Conservation (phyloP, 192 early-diverging fungal genomes). For the Piromyces finnis region DNA sequence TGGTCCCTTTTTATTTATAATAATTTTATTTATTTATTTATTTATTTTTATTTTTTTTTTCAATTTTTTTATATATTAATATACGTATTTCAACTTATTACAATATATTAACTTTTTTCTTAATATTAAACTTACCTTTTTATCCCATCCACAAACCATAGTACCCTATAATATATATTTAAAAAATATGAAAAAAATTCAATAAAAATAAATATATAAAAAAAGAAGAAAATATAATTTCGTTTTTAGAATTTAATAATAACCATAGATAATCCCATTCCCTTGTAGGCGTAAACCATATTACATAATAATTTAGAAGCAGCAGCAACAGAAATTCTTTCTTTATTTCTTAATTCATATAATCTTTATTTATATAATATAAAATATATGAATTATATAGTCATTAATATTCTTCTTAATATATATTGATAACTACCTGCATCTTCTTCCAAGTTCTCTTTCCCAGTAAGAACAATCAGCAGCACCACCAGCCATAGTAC, state of each 20-base stretch:
- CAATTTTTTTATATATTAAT: too few relatives aligned
- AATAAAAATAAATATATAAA: too few relatives aligned
- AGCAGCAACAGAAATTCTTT: slow-evolving; percentile 93
- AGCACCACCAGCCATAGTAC: slow-evolving; percentile 98
- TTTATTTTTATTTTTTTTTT: too few relatives aligned
- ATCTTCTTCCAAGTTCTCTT: slow-evolving; percentile 84
- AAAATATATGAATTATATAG: too few relatives aligned
- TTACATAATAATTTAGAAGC: slow-evolving; percentile 93
- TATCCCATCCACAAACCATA: slow-evolving; percentile 98
- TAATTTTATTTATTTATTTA: too few relatives aligned
- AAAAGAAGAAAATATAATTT: not conserved
- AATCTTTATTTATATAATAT: slow-evolving; percentile 31
- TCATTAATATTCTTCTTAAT: too few relatives aligned
- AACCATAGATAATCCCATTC: slow-evolving; percentile 95
- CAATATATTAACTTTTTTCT: too few relatives aligned
- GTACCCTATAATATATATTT: too few relatives aligned
- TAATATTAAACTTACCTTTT: too few relatives aligned
- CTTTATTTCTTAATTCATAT: slow-evolving; percentile 93
- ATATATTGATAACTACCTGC: slow-evolving; percentile 37
- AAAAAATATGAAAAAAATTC: too few relatives aligned
- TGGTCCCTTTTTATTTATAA: too few relatives aligned
- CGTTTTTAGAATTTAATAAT: not conserved
- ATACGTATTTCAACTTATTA: too few relatives aligned
- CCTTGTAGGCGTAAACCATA: slow-evolving; percentile 95
- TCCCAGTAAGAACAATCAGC: slow-evolving; percentile 99